Evolutionary conservation across 2,329 filamentous ascomycete genomes (phyloP).

Genomic region (Cadophora sp.): DNA sequence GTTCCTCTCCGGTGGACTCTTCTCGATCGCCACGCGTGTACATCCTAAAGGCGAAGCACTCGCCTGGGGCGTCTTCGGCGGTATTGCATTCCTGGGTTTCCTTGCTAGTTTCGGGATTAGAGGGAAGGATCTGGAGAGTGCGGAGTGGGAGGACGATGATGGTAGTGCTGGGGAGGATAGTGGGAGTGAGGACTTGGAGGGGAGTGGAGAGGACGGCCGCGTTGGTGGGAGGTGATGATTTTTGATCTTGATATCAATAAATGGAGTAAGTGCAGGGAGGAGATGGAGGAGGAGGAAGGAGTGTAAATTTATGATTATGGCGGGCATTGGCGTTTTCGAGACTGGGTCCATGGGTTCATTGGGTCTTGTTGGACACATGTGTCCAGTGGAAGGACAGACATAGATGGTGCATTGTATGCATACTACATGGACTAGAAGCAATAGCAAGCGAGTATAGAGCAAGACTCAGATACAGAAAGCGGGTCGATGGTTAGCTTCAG

Average conservation of each 20-base stretch:
- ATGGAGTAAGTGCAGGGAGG: not conserved
- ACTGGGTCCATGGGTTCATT: not conserved
- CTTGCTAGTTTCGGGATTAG: constrained; percentile 79
- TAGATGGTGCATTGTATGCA: not conserved
- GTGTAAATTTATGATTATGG: not conserved
- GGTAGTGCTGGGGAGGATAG: constrained; percentile 23
- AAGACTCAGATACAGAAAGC: not conserved
- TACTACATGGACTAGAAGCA: not conserved
- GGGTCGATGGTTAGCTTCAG: not conserved
- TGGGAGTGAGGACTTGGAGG: constrained; percentile 23
- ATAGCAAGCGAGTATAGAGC: not conserved
- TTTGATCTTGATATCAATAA: not conserved
- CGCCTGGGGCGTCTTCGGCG: constrained; percentile 87
- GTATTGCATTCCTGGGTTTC: constrained; percentile 82
- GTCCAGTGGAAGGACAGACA: not conserved
- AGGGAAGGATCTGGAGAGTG: constrained; percentile 65
- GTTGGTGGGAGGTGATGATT: constrained; percentile 9
- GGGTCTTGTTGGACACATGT: not conserved
- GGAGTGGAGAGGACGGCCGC: constrained; percentile 34
- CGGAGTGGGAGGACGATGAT: constrained; percentile 49
- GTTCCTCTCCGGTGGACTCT: constrained; percentile 85
- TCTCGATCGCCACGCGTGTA: constrained; percentile 77
- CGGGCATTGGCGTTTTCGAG: not conserved
- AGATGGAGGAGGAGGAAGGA: not conserved
- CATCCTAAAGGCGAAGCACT: constrained; percentile 82